Base-by-base conservation (phyloP, 2,329 filamentous ascomycete species). In the Dactylonectria macrodidyma region DNA sequence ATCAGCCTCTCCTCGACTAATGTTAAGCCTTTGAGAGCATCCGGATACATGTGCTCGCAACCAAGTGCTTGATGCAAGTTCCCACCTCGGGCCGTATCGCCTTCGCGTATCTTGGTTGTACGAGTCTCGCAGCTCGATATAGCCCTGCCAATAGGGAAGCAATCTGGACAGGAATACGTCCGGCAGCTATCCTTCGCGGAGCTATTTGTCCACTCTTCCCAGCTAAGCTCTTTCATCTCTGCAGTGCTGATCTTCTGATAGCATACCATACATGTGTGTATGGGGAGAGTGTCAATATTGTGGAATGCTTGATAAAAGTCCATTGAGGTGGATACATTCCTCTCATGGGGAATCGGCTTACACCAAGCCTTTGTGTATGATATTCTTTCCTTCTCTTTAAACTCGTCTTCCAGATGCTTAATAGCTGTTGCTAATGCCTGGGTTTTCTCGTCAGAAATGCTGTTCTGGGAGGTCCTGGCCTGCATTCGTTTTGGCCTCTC, bases 1-100 rank as follows among this genome's bases (percentile, higher is more conserved):
- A 65, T 61, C 5, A 65, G 34, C 22, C 33, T 60, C 56, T 65
- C 62, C 33, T 65, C 50, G 2, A 65, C 22, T 11, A 65, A 55
- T 12, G 50, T 65, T 5, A 65, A 34, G 24, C 33, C 63, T 36
- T 38, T 61, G 22, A 65, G 63, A 50, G 26, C 26, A 30, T 30
- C 26, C 26, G 26, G 26, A 30, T 30, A 30, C 26, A 30, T 30
- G 26, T 30, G 26, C 38, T 65, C 50, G n/a, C 50, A 65, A 14
- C 62, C 38, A 59, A 65, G 62, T 34, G 6, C 26, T 50, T 65
- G 19, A 48, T 65, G 48, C 12, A 65, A 47, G 52, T 38, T 47
- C 26, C 55, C 47, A 19, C 47, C 47, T 2, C 55, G 47, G 1
- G 47, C 12, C 47, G 46, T 46, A 36, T 48, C 36, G 6, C 47